Evolutionary conservation across 306 rosid species (phyloP).

Genomic region (Oemleria cerasiformis): DNA sequence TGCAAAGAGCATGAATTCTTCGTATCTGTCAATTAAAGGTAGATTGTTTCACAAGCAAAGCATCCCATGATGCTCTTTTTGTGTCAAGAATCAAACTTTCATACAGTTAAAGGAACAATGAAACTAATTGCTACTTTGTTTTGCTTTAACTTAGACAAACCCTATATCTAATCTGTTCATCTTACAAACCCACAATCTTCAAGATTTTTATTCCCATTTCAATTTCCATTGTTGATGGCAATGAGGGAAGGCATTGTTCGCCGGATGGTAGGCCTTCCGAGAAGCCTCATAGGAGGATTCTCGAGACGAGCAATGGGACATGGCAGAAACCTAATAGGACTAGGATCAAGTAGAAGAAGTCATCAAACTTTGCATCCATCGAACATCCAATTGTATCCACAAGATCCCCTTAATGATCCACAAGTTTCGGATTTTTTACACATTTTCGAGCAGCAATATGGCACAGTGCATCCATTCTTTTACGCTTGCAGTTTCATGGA

Average conservation of each 20-base stretch:
- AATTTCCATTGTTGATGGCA: constrained; percentile 3
- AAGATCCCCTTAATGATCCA: constrained; percentile 20
- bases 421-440: constrained; percentile 61
- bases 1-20: background rate
- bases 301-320: constrained; percentile 51
- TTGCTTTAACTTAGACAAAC: background rate
- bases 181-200: background rate
- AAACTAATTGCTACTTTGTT: constrained; percentile 19
- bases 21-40: constrained; percentile 14
- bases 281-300: constrained; percentile 56
- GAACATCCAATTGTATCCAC: constrained; percentile 19
- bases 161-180: constrained; percentile 1
- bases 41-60: constrained; percentile 50
- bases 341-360: constrained; percentile 53
- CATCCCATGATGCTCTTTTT: constrained; percentile 32
- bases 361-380: constrained; percentile 26
- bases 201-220: too few relatives aligned
- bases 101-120: constrained; percentile 15
- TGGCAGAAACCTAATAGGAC: constrained; percentile 34
- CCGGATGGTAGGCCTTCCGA: constrained; percentile 54
- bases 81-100: constrained; percentile 16
- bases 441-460: constrained; percentile 55
- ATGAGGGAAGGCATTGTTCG: constrained; percentile 50
- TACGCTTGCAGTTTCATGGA: constrained; percentile 56
- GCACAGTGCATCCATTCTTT: constrained; percentile 58